Evolutionary conservation across 345 rosid genomes (phyloP).

Genomic region (Microthlaspi erraticum): DNA sequence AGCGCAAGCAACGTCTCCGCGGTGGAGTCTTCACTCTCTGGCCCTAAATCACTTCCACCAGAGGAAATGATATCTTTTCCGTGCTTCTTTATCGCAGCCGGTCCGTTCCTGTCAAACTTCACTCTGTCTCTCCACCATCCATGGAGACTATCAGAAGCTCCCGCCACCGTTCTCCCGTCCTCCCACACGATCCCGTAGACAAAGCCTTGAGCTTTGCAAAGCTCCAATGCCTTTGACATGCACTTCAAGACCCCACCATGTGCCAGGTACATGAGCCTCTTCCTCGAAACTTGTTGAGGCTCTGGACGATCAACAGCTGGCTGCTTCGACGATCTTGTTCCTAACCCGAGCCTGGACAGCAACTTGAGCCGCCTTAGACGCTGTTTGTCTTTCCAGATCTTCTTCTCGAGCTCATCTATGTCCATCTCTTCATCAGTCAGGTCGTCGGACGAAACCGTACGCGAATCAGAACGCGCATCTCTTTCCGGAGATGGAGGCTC

Average conservation of each 20-base stretch:
- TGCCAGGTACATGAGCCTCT: constrained; percentile 80
- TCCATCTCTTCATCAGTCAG: constrained; percentile 71
- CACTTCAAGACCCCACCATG: constrained; percentile 87
- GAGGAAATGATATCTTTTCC: constrained; percentile 58
- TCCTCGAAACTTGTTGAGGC: neutral
- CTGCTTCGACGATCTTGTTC: constrained; percentile 48
- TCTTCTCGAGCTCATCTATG: constrained; percentile 80
- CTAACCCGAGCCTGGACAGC: constrained; percentile 60
- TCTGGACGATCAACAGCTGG: constrained; percentile 45
- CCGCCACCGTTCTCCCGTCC: constrained; percentile 87
- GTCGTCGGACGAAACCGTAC: constrained; percentile 53
- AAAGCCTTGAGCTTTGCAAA: constrained; percentile 87
- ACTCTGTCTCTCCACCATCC: constrained; percentile 99
- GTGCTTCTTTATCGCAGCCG: constrained; percentile 82
- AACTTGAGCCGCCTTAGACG: constrained; percentile 75
- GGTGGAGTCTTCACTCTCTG: constrained; percentile 61
- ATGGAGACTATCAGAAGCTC: constrained; percentile 87
- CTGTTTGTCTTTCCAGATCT: constrained; percentile 83
- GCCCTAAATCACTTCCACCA: constrained; percentile 53
- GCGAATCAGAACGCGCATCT: constrained; percentile 28
- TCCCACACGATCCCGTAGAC: constrained; percentile 89
- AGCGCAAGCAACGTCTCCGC: constrained; percentile 86
- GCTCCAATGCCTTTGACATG: constrained; percentile 91
- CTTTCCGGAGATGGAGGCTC: constrained; percentile 49
- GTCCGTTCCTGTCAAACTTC: constrained; percentile 91